These are phyloP conservation scores for Penicillium decumbens DNA, from an alignment of 2,329 filamentous ascomycete genomes.

Conservation along the genomic window DNA sequence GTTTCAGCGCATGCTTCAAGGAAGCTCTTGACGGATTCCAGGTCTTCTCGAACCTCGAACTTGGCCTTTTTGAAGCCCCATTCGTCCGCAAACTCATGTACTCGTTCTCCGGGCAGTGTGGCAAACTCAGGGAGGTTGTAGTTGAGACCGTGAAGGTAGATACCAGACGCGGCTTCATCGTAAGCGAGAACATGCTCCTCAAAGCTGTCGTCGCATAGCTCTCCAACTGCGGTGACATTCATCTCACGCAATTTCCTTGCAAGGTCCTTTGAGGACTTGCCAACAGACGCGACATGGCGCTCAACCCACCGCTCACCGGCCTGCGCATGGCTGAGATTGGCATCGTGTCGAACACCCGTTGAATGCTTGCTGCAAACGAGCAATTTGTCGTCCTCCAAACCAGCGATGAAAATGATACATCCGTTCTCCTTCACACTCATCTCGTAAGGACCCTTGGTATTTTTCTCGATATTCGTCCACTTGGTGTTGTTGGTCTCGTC, in stretches of 20 bases:
- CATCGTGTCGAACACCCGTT: constrained; percentile 71
- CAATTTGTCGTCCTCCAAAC: constrained; percentile 80
- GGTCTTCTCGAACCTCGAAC: constrained; percentile 69
- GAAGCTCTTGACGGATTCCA: constrained; percentile 70
- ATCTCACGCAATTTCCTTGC: constrained; percentile 68
- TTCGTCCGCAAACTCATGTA: constrained; percentile 80
- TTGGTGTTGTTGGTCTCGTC: constrained; percentile 74
- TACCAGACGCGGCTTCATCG: constrained; percentile 71
- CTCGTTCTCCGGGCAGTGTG: constrained; percentile 76
- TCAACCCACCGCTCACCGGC: constrained; percentile 80
- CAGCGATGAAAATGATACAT: constrained; percentile 97
- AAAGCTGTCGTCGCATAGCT: constrained; percentile 92
- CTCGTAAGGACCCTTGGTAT: constrained; percentile 85
- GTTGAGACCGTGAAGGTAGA: constrained; percentile 95
- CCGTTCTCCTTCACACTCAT: constrained; percentile 97
- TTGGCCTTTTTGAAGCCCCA: constrained; percentile 95
- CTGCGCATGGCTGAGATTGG: constrained; percentile 71
- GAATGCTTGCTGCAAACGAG: constrained; percentile 99
- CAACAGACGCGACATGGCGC: constrained; percentile 68
- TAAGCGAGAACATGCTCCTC: constrained; percentile 97
- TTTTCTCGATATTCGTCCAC: constrained; percentile 71
- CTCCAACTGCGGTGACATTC: constrained; percentile 91
- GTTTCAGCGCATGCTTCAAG: constrained; percentile 81
- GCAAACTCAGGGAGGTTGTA: constrained; percentile 88
- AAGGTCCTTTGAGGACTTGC: constrained; percentile 73